Evolutionary conservation across 2,329 filamentous ascomycete genomes (phyloP), one percentile per base, ranked within the genome.

Genomic region (Waltergamsia citrina): DNA sequence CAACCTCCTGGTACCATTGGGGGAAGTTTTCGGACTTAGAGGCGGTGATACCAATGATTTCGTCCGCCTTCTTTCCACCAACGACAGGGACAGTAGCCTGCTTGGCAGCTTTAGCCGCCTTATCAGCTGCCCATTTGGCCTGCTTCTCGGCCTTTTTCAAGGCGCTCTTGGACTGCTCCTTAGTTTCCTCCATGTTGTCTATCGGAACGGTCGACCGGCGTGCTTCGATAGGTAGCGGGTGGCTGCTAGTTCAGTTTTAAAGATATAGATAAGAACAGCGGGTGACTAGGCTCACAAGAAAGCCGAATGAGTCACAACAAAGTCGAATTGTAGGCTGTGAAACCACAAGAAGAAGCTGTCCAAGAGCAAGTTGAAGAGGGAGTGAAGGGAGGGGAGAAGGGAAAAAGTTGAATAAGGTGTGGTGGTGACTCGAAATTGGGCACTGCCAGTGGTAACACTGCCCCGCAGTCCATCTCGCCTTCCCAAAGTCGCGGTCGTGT

Each of bases 1-100:
- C 82, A 40, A 96, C 85, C 63, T 98, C 90, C 63, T 94, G 86
- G 63, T 98, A 98, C 92, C 92, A 98, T 60, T 80, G 78, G 33
- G 85, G 72, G 56, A 98, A 92, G 63, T 96, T 86, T 31, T 84
- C 81, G 32, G 81, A 69, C 63, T 95, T 96, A 43, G 74, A 71
- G 40, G 83, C 78, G 42, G 88, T 92, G 51, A 95, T 94, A 43
- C 88, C 88, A 49, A 92, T 93, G 44, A 93, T 75, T 43, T 78
- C 73, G 52, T 76, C 72, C 8, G 61, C 48, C 60, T 77, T 76
- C 62, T 77, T 77, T 48, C 68, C 68, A 35, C 70, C 69, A 22
- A 71, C 69, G 17, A 76, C 59, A 18, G 70, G 60, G 33, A 76
- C 51, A 12, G 30, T 46, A 34, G 50, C 43, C 50, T 74, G 65